Evolutionary conservation across 2,329 filamentous ascomycete species (phyloP).

Genomic region (Monosporascus sp.): DNA sequence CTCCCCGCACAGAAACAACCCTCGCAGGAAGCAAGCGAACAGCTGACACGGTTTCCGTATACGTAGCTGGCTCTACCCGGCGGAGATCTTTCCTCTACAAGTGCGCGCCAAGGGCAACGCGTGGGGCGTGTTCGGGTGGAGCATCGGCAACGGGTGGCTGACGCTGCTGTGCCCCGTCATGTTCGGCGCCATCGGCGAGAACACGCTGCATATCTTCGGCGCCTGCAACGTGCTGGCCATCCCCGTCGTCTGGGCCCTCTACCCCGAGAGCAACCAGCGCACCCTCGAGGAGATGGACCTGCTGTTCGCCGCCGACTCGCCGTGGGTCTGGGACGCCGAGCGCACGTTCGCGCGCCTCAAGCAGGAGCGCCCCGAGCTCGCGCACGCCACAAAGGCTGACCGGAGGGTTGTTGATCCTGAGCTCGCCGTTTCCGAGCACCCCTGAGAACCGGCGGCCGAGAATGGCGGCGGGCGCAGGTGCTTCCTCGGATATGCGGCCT

Average conservation of each 20-base stretch:
- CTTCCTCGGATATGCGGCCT: too few relatives aligned
- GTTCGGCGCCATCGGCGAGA: constrained; percentile 53
- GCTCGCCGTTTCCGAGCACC: constrained; percentile 4
- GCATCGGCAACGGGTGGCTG: constrained; percentile 65
- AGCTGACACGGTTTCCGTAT: constrained; percentile 28
- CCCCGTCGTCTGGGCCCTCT: constrained; percentile 67
- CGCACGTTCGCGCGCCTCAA: constrained; percentile 57
- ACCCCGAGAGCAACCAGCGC: constrained; percentile 68
- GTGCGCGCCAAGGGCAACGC: constrained; percentile 70
- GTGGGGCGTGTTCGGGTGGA: constrained; percentile 72
- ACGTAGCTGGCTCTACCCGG: constrained; percentile 55
- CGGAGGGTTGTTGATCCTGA: constrained; percentile 22
- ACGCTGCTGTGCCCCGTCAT: constrained; percentile 19
- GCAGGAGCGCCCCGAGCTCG: constrained; percentile 50
- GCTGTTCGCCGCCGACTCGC: constrained; percentile 60
- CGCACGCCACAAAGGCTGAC: constrained; percentile 29
- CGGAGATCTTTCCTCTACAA: constrained; percentile 68
- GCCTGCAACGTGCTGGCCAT: constrained; percentile 61
- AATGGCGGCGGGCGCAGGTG: background rate
- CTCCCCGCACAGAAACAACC: background rate
- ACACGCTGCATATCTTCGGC: constrained; percentile 70
- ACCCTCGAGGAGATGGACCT: constrained; percentile 73
- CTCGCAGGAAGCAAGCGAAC: background rate
- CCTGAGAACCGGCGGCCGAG: background rate
- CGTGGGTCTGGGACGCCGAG: constrained; percentile 69